Evolutionary conservation across 2,329 filamentous ascomycete genomes (phyloP), one percentile per base, ranked within the genome.

Genomic region (Ilyonectria sp.): DNA sequence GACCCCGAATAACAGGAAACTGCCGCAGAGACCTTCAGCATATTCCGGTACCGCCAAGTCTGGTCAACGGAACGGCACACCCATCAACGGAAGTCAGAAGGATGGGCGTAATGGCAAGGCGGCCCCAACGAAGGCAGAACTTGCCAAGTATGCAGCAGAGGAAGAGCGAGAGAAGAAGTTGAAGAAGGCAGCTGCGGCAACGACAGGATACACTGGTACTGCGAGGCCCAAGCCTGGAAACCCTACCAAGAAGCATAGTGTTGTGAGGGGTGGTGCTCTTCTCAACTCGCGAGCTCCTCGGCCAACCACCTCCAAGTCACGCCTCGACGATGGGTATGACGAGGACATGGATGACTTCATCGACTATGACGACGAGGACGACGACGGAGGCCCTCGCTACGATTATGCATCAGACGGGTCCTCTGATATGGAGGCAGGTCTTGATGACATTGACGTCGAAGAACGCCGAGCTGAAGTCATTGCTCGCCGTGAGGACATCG

Each of bases 391-490:
- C 8, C 82, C 80, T 35, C 80, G 81, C 6, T 86, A 87, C 68
- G 85, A 84, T 54, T 91, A 93, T 70, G 86, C 84, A 3, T 91
- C 89, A 1, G 92, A 92, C 61, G 89, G 78, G 6, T 92, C 91
- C 6, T 93, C 91, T 6, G 93, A 94, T 74, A 94, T 94, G 91
- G 92, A 94, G 78, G 93, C 92, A 2, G 92, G 92, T 37, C 78
- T 92, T 43, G 91, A 91, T 67, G 92, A 94, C 72, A 88, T 95
- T 59, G 92, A 94, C 68, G 83, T 86, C 40, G 93, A 95, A 78
- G 93, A 95, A 78, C 82, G 85, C 53, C 77, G 82, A 56, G 91
- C 92, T 2, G 87, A 91, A 67, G 80, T 83, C 33, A 84, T 86
- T 61, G 93, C 92, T 26, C 88, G 87, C 50, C 86, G 86, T 53